Percentiles rank a stretch among this genome's conserved stretches.
Conservation (phyloP, 1,284 basidiomycete genomes). For the Golubevia sp. region DNA sequence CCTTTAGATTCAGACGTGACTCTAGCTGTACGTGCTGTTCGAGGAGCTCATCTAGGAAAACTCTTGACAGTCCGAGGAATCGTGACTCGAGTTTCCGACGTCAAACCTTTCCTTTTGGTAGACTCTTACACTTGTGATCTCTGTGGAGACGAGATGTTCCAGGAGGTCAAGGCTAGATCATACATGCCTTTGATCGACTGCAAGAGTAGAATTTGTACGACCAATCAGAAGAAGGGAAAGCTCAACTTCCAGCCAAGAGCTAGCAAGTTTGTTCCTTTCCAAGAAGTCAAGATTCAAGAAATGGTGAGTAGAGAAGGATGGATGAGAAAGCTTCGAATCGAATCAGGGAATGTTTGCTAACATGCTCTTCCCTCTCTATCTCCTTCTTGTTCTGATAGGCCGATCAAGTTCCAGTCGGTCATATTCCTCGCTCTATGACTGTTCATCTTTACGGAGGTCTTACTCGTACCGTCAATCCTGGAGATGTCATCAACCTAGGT, state of each 20-base stretch:
- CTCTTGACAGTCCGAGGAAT: constrained; percentile 96
- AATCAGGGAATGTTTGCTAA: background rate
- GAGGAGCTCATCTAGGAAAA: constrained; percentile 81
- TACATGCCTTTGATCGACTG: constrained; percentile 89
- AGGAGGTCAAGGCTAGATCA: constrained; percentile 91
- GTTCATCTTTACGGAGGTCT: constrained; percentile 88
- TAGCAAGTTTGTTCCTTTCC: constrained; percentile 95
- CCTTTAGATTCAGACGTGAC: constrained; percentile 70
- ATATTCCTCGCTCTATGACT: constrained; percentile 98
- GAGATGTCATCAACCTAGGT: constrained; percentile 90
- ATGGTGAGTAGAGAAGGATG: constrained; percentile 70
- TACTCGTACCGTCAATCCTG: constrained; percentile 89
- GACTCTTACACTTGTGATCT: constrained; percentile 99
- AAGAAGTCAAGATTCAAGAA: constrained; percentile 98
- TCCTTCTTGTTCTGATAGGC: constrained; percentile 67
- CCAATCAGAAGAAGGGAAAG: constrained; percentile 85
- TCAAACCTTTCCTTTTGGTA: constrained; percentile 94
- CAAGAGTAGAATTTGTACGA: constrained; percentile 71
- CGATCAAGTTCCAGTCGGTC: constrained; percentile 98
- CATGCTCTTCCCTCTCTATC: background rate
- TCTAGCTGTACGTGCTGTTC: constrained; percentile 89
- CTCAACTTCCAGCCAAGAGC: constrained; percentile 97
- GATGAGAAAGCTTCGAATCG: background rate
- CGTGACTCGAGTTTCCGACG: constrained; percentile 96
- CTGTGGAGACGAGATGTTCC: constrained; percentile 97